Evolutionary conservation across 164 flowering plant genomes (phyloP).

Genomic region (Platanus orientalis): DNA sequence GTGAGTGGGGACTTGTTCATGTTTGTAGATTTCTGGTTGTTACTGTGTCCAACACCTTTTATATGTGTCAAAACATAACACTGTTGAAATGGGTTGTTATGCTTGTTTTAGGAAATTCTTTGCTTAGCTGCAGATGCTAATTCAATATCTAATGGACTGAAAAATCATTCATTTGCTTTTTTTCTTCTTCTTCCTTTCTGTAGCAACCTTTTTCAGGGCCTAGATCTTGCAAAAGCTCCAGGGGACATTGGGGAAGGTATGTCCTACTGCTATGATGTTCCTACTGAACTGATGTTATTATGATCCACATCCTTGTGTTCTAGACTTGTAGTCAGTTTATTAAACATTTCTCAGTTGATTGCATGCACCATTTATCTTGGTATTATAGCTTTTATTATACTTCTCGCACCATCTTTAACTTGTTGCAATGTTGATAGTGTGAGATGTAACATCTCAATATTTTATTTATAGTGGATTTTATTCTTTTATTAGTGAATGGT

Average conservation of each 20-base stretch:
- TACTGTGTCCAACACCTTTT: too few relatives aligned
- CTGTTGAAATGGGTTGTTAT: not conserved
- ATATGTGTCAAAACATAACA: too few relatives aligned
- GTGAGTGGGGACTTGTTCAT: too few relatives aligned
- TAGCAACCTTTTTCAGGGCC: constrained; percentile 42
- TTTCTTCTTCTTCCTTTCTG: constrained; percentile 2
- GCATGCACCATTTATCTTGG: not conserved
- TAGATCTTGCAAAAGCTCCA: constrained; percentile 23
- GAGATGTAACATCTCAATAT: too few relatives aligned
- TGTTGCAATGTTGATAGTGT: too few relatives aligned
- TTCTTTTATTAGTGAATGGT: too few relatives aligned
- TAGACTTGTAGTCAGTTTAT: too few relatives aligned
- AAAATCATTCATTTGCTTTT: not conserved
- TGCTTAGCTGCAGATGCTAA: not conserved
- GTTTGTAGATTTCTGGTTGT: too few relatives aligned
- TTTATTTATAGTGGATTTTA: too few relatives aligned
- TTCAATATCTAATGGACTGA: not conserved
- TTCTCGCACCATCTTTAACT: too few relatives aligned
- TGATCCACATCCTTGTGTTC: not conserved
- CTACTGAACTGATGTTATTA: constrained; percentile 11
- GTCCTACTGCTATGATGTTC: constrained; percentile 12
- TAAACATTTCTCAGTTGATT: not conserved
- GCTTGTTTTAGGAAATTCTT: not conserved
- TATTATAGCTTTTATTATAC: too few relatives aligned
- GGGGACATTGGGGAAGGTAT: constrained; percentile 36